Conservation (phyloP, 345 rosid species). For the Hibiscus trionum region DNA sequence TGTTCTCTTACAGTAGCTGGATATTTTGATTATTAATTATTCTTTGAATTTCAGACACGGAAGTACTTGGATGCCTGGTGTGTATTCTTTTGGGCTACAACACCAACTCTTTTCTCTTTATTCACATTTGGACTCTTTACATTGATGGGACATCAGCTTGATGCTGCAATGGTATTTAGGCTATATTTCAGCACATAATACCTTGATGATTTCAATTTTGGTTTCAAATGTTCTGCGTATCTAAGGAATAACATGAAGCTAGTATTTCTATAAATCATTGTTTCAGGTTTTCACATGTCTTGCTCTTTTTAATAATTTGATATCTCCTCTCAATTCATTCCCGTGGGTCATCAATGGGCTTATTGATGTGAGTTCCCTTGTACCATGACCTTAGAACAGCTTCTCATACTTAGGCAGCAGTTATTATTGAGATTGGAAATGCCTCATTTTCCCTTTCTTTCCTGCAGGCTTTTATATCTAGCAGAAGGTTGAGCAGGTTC, state of each 20-base stretch:
- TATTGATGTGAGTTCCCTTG: conserved; percentile 63
- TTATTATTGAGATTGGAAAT: conserved; percentile 4
- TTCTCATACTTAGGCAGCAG: neutral
- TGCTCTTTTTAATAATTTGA: conserved; percentile 75
- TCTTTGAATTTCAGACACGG: conserved; percentile 48
- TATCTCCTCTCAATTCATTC: conserved; percentile 90
- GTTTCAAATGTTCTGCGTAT: neutral
- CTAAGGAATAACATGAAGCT: conserved; percentile 7
- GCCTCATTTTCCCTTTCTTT: conserved; percentile 11
- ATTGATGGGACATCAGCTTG: conserved; percentile 89
- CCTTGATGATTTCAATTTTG: conserved; percentile 5
- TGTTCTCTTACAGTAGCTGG: neutral
- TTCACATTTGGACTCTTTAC: conserved; percentile 78
- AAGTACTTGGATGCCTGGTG: conserved; percentile 98
- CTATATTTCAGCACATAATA: neutral
- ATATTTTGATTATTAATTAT: conserved; percentile 7
- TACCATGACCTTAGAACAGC: conserved; percentile 9
- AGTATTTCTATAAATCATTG: conserved; percentile 7
- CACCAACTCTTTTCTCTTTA: conserved; percentile 85
- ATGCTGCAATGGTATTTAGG: conserved; percentile 74
- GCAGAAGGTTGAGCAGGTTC: conserved; percentile 70
- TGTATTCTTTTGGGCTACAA: conserved; percentile 97
- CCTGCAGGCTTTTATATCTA: conserved; percentile 77
- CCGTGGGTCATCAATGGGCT: conserved; percentile 97
- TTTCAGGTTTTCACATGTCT: conserved; percentile 91